These are phyloP conservation scores for Fraxinus dipetala DNA, from an alignment of 305 asterid species.

Conservation along the genomic window DNA sequence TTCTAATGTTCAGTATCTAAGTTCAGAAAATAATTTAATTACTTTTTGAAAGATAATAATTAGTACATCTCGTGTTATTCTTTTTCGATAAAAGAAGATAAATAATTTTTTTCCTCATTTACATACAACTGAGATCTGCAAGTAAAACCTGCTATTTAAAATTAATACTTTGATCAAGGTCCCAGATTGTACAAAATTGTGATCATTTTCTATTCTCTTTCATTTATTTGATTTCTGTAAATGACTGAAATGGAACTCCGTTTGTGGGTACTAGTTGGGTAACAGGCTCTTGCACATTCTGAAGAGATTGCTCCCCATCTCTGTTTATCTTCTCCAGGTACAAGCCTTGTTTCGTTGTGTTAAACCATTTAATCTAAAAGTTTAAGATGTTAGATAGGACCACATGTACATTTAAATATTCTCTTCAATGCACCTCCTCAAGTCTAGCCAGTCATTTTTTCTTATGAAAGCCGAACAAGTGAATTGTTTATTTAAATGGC, in stretches of 20 bases:
- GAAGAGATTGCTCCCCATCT: slow-evolving; percentile 86
- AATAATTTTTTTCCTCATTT: not conserved
- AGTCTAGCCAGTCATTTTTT: not conserved
- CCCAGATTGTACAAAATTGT: slow-evolving; percentile 14
- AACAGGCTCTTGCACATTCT: slow-evolving; percentile 83
- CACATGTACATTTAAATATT: not conserved
- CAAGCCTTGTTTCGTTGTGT: not conserved
- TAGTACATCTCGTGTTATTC: not conserved
- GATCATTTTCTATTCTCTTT: slow-evolving; percentile 1
- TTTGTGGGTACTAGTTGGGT: slow-evolving; percentile 61
- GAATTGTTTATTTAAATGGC: not conserved
- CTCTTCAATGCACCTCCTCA: not conserved
- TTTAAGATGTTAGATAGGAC: not conserved
- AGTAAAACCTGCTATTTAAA: not conserved
- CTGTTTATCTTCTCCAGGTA: slow-evolving; percentile 97
- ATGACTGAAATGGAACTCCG: slow-evolving; percentile 17
- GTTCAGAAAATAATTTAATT: not conserved
- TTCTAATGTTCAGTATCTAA: not conserved
- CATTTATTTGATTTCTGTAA: not conserved
- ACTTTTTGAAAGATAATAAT: not conserved
- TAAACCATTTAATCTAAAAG: not conserved
- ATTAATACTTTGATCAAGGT: not conserved
- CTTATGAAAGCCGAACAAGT: not conserved
- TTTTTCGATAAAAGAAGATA: not conserved
- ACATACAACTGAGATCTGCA: not conserved